phyloP scores from a whole-genome alignment of 2,329 filamentous ascomycete species.

The Aspergillus alliaceus region DNA sequence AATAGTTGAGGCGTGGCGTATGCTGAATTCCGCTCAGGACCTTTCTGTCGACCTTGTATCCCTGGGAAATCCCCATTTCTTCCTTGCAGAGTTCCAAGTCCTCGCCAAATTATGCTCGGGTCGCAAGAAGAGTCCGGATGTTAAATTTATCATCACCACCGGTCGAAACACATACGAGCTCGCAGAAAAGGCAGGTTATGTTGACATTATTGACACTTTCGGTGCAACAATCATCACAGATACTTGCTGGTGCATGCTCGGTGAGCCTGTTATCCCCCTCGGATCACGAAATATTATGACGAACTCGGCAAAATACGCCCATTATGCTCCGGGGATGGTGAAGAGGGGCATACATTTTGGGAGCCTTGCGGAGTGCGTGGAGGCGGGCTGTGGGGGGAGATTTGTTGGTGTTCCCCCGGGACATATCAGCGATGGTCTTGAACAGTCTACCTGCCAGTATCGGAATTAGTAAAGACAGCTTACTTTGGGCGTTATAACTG shows the following conservation, averaged over 20 bases:
- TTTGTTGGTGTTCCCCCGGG: not conserved
- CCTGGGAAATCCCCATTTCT: slow-evolving; percentile 50
- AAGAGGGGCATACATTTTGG: slow-evolving; percentile 26
- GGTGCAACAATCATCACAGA: slow-evolving; percentile 45
- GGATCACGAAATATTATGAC: slow-evolving; percentile 39
- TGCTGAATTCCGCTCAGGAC: slow-evolving; percentile 20
- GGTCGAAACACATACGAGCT: slow-evolving; percentile 16
- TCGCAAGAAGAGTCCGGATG: slow-evolving; percentile 18
- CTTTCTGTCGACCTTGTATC: slow-evolving; percentile 39
- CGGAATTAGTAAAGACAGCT: not conserved
- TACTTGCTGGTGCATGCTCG: slow-evolving; percentile 52
- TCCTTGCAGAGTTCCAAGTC: slow-evolving; percentile 35
- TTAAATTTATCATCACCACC: slow-evolving; percentile 23
- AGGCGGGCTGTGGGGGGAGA: slow-evolving; percentile 21
- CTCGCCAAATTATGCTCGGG: slow-evolving; percentile 32
- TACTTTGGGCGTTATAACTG: not conserved
- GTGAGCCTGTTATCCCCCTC: slow-evolving; percentile 38
- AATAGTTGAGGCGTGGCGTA: slow-evolving; percentile 12
- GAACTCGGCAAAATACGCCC: slow-evolving; percentile 50
- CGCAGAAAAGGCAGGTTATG: slow-evolving; percentile 29
- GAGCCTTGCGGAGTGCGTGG: slow-evolving; percentile 24
- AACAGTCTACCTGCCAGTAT: not conserved
- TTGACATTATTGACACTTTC: slow-evolving; percentile 34
- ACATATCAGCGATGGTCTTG: no score
- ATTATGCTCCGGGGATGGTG: slow-evolving; percentile 37